A percentile compares a stretch with the other conserved stretches of the same genome.
Conservation (phyloP, 2,329 filamentous ascomycete genomes). For the Diaporthe caulivora region DNA sequence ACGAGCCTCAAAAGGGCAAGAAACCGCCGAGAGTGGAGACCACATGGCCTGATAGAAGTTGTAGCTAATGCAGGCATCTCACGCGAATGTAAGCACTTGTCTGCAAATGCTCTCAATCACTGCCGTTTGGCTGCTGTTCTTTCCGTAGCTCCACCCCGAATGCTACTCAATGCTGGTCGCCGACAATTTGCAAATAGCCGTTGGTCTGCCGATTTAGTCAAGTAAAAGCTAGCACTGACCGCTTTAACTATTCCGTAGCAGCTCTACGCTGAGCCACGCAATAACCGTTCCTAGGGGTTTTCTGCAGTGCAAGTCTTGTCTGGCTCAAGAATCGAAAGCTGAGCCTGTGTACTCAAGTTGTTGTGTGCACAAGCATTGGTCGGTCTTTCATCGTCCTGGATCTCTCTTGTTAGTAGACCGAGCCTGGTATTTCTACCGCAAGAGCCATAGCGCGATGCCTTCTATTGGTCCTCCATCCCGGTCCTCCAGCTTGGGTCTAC, state of each 20-base stretch:
- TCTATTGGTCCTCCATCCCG: slow-evolving; percentile 16
- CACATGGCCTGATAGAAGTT: slow-evolving; percentile 3
- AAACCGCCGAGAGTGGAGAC: slow-evolving; percentile 14
- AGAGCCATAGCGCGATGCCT: neutral
- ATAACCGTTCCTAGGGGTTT: neutral
- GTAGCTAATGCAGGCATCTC: neutral
- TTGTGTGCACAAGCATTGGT: neutral
- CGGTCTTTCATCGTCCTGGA: neutral
- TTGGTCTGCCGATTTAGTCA: neutral
- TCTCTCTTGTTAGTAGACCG: slow-evolving; percentile 10
- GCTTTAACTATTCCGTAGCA: neutral
- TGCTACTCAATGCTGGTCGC: neutral
- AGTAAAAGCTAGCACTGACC: neutral
- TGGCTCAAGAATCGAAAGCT: neutral
- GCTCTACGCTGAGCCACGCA: neutral
- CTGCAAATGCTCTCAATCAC: neutral
- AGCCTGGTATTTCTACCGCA: slow-evolving; percentile 1
- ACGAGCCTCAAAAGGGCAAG: slow-evolving; percentile 2
- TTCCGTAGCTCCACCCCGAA: slow-evolving; percentile 2
- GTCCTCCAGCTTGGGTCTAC: too few species aligned
- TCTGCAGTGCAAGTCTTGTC: neutral
- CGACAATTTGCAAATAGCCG: neutral
- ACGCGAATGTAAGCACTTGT: slow-evolving; percentile 20
- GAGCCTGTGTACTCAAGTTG: neutral
- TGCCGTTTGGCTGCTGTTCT: neutral